Evolutionary conservation across 495 filamentous ascomycete genomes (phyloP), one percentile per base, ranked within the genome.

Genomic region (Arthonia radiata): DNA sequence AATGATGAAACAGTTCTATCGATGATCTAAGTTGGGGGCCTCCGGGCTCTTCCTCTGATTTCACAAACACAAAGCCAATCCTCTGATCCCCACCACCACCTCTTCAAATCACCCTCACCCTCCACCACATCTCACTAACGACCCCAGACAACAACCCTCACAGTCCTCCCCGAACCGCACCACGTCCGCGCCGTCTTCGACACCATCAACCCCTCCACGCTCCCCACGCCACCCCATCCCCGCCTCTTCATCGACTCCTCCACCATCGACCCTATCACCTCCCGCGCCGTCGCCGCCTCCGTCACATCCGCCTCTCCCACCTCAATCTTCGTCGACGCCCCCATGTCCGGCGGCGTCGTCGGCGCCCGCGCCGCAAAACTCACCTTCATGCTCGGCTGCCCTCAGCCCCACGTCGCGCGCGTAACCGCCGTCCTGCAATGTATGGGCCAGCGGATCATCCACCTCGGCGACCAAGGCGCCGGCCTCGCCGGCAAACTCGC

Each of bases 311-410:
- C 64, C 0, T n/a, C n/a, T n/a, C 40, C 57, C 2, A 44, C 56
- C 27, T 60, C 63, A 15, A 49, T 52, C 10, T 83, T 83, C 28
- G 64, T 80, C 18, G 76, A 83, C 37, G 76, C 76, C 14, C 76
- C 76, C 4, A 74, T 83, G 52, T 83, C 76, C 0, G 76, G 76
- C n/a, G 76, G 76, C 9, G 72, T 80, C 1, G 72, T 82, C n/a
- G 76, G 74, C 6, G 76, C 76, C 17, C 54, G 59, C 3, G 71
- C 73, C 13, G 76, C 71, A 7, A 71, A 72, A 0, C 43, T 83
- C 24, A 75, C 73, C 0, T 83, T 83, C 49, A 90, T 93, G 80
- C 57, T 93, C 33, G 82, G 82, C 14, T 57, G 69, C 1, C 58
- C 69, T 1, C 34, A 60, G 3, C 29, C 48, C 2, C 39, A 76